Conservation (phyloP, 805 yeast genomes). For the Ogataea neopini region DNA sequence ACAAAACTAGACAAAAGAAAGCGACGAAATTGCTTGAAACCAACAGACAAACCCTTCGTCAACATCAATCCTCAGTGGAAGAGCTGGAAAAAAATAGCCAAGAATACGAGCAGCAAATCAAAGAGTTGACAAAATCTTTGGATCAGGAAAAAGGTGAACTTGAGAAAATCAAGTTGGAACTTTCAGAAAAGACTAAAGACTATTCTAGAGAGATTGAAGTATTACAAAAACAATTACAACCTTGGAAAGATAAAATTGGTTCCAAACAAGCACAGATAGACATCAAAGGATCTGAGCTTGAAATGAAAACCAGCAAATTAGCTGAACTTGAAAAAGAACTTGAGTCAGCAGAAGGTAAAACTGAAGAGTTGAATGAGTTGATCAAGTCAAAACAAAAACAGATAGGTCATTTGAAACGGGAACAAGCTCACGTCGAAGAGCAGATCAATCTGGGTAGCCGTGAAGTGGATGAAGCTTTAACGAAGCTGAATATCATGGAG, state of each 20-base stretch:
- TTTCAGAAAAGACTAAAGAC: conserved; percentile 73
- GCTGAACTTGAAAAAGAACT: conserved; percentile 46
- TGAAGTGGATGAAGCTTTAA: conserved; percentile 52
- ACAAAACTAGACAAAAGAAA: conserved; percentile 58
- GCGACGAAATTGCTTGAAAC: conserved; percentile 53
- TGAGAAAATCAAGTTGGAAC: conserved; percentile 60
- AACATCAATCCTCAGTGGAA: conserved; percentile 48
- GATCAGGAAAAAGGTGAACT: conserved; percentile 56
- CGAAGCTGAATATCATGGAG: conserved; percentile 54
- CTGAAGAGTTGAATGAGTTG: conserved; percentile 35
- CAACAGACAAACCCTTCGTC: conserved; percentile 45
- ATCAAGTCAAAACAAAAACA: conserved; percentile 51
- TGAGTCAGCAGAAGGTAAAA: conserved; percentile 42
- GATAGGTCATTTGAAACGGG: conserved; percentile 46
- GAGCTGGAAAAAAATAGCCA: conserved; percentile 46
- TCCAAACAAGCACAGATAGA: conserved; percentile 63
- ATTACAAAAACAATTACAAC: conserved; percentile 69
- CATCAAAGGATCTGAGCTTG: conserved; percentile 65
- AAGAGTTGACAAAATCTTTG: conserved; percentile 45
- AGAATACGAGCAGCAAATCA: conserved; percentile 46
- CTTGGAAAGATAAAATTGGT: conserved; percentile 74
- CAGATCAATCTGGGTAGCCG: conserved; percentile 60
- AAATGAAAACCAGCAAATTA: conserved; percentile 52
- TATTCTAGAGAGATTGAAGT: conserved; percentile 64
- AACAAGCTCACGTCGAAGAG: conserved; percentile 47